These are phyloP conservation scores for Scleroderma bovista DNA, from an alignment of 768 basidiomycete genomes.

Conservation along the genomic window DNA sequence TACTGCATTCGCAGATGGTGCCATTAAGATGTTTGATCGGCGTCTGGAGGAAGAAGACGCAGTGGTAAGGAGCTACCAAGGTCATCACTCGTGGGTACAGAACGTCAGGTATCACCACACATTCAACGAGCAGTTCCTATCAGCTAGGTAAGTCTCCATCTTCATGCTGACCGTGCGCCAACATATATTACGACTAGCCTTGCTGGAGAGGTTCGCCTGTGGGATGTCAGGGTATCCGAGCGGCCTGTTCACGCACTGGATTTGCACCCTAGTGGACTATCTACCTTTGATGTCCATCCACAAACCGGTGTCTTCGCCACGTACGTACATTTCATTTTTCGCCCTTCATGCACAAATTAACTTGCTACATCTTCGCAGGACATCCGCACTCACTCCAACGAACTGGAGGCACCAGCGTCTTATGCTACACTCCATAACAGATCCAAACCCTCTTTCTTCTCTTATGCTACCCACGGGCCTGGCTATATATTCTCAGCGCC, in stretches of 20 bases:
- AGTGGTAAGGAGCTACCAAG: slow-evolving; percentile 69
- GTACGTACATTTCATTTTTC: slow-evolving; percentile 41
- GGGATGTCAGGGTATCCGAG: slow-evolving; percentile 75
- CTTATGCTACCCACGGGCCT: slow-evolving; percentile 52
- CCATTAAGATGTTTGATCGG: slow-evolving; percentile 85
- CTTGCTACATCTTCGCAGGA: slow-evolving; percentile 27
- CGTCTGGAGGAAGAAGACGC: slow-evolving; percentile 80
- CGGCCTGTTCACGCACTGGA: slow-evolving; percentile 58
- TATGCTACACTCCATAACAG: slow-evolving; percentile 51
- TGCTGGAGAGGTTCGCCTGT: slow-evolving; percentile 86
- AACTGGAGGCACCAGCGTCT: slow-evolving; percentile 66
- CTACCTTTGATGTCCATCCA: slow-evolving; percentile 83
- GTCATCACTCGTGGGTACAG: slow-evolving; percentile 87
- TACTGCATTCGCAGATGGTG: slow-evolving; percentile 90
- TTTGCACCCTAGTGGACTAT: slow-evolving; percentile 64
- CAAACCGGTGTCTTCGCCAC: slow-evolving; percentile 78
- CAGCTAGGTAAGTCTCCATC: slow-evolving; percentile 62
- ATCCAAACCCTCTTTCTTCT: slow-evolving; percentile 33
- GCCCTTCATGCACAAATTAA: slow-evolving; percentile 6
- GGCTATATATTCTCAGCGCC: slow-evolving; percentile 47
- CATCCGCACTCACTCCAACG: slow-evolving; percentile 53
- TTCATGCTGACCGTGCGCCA: not conserved
- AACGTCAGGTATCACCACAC: slow-evolving; percentile 83
- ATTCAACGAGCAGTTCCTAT: slow-evolving; percentile 64
- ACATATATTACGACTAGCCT: slow-evolving; percentile 41